Base-by-base conservation (phyloP, 1,139 yeast genomes). In the Groenewaldozyma auringiensis region DNA sequence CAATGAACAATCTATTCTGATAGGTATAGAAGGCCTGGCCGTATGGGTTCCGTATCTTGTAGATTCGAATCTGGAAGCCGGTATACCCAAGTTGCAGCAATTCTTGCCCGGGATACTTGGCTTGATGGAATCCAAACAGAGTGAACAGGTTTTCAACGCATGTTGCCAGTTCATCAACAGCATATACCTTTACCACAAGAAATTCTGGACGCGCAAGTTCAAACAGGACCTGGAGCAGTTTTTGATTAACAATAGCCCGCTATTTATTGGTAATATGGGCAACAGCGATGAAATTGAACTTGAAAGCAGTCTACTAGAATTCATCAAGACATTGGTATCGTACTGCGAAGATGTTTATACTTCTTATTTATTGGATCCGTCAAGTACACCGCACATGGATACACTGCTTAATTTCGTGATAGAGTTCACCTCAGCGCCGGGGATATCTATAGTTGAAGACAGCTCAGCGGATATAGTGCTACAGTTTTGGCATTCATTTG, bases 401-500 rank as follows among this genome's bases (percentile, higher is more conserved):
- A 39, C 42, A 35, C 47, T 63, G 22, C 50, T 64, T 27, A 50
- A 55, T 8, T 50, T 53, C n/a, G 62, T 85, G 11, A 52, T 83
- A 21, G 70, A 69, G 36, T 63, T 88, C 43, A 78, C 94, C 0
- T 71, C 74, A 45, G 72, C 75, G 42, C 81, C 82, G 0, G 80
- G 83, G 1, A 56, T 65, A 3, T 84, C 95, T 0, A 71, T 82
- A 1, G 64, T 70, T 0, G 89, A 86, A 22, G 96, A 89, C 59
- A 66, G 66, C 14, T 67, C 84, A 11, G 82, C 94, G 14, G 77
- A 74, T 39, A 81, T 79, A 47, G 70, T 87, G 53, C 69, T 85
- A 3, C 80, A 80, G 45, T 86, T 88, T 58, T 92, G 97, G 97
- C 76, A 77, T 45, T 82, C 80, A 47, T 70, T 83, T 45, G 78